Evolutionary conservation across 768 basidiomycete genomes (phyloP), one percentile per base, ranked within the genome.

Genomic region (Hypholoma fasciculare): DNA sequence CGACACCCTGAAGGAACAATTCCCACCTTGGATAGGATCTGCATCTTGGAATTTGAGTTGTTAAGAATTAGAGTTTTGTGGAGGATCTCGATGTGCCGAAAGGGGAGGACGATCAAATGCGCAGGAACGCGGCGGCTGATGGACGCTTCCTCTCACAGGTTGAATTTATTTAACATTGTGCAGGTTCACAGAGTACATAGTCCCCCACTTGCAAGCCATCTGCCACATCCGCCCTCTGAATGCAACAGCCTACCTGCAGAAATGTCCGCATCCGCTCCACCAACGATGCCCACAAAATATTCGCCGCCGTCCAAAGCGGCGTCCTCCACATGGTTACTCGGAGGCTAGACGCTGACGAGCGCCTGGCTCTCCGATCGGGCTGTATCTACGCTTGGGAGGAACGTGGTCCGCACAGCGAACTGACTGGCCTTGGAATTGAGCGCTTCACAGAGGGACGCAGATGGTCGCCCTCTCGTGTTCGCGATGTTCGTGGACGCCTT

Each of bases 401-500:
- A 67, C 78, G 89, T 49, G 83, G 84, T 20, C 86, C 89, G 14
- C 84, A 86, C 63, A 82, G 82, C 20, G 90, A 90, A 70, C 83
- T 89, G 13, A 89, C 87, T 2, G 89, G 90, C 13, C 78, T 90
- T 34, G 88, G 89, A 30, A 93, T 93, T 67, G 92, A 93, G 67
- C 82, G 91, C 27, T 93, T 91, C 72, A 93, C 91, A 4, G 91
- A 93, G 69, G 91, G 91, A 20, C 81, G 87, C 65, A 81, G 87
- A 62, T 93, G 91, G 91, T 89, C 88, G 42, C 86, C 91, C 40
- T 91, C 89, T 49, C 84, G 91, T 55, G 90, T 93, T 57, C 82
- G 91, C 71, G 91, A 93, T 71, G 90, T 89, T 66, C 59, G 86
- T 74, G 47, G 67, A 53, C 48, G 52, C 23, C 34, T 47, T 62